Evolutionary conservation across 768 basidiomycete genomes (phyloP).

Genomic region (Kwoniella heveanensis): DNA sequence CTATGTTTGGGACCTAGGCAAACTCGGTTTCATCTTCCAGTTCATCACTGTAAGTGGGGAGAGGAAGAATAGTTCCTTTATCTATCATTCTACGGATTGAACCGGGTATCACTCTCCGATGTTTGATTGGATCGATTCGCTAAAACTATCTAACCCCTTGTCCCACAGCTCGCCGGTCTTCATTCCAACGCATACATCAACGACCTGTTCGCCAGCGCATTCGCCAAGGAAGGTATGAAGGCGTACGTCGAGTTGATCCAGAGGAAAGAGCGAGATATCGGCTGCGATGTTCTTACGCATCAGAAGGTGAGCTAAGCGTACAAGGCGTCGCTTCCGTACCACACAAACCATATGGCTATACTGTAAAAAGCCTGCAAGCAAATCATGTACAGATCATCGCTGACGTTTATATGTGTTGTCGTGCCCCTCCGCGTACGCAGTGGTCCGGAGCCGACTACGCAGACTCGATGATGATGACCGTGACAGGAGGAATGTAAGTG

Average conservation of each 20-base stretch:
- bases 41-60: constrained; percentile 60
- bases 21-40: constrained; percentile 97
- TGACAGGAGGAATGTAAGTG: constrained; percentile 80
- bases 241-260: constrained; percentile 96
- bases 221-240: constrained; percentile 95
- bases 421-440: constrained; percentile 59
- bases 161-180: constrained; percentile 79
- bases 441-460: constrained; percentile 96
- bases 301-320: constrained; percentile 86
- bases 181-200: constrained; percentile 98
- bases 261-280: constrained; percentile 85
- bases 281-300: constrained; percentile 94
- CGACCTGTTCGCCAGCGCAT: constrained; percentile 84
- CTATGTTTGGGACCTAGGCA: constrained; percentile 90
- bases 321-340: no score
- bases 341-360: no score
- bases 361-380: no score
- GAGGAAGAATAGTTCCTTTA: no score
- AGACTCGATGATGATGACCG: constrained; percentile 87
- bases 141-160: no score
- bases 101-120: constrained; percentile 9
- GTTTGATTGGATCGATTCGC: no score
- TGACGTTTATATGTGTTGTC: no score
- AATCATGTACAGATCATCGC: no score
- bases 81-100: no score